phyloP scores from a whole-genome alignment of 2,329 filamentous ascomycete species.

The Penicillium crustosum region DNA sequence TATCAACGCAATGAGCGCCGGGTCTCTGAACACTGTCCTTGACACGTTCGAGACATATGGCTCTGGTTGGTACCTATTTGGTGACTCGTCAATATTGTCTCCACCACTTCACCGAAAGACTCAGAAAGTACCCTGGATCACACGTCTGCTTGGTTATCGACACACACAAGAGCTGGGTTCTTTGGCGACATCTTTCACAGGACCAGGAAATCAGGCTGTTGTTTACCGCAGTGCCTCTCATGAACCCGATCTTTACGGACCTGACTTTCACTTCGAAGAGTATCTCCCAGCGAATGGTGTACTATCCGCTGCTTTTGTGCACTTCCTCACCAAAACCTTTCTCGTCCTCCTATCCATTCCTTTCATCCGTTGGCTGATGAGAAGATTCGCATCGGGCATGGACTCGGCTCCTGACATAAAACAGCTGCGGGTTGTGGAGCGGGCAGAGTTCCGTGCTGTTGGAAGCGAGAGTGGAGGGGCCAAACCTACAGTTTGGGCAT shows the following conservation, averaged over 20 bases:
- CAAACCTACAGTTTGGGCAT: neutral
- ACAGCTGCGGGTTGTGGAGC: neutral
- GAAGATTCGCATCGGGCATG: neutral
- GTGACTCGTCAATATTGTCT: neutral
- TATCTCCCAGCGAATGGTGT: neutral
- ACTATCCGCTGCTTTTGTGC: neutral
- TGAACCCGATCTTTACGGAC: neutral
- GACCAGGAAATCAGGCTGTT: neutral
- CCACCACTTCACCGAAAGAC: neutral
- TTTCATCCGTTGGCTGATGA: neutral
- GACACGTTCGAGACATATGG: neutral
- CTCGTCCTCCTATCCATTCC: neutral
- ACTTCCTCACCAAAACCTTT: neutral
- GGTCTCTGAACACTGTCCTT: neutral
- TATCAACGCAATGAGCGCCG: neutral
- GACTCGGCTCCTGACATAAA: neutral
- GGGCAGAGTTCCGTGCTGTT: neutral
- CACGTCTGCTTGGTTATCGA: neutral
- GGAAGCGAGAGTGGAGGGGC: neutral
- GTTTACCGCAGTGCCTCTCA: neutral
- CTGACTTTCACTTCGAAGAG: neutral
- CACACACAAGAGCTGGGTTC: neutral
- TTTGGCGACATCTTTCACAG: neutral
- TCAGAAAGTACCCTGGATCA: neutral
- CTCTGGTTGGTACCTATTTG: neutral